Evolutionary conservation across 345 rosid species (phyloP).

Genomic region (Populus davidiana): DNA sequence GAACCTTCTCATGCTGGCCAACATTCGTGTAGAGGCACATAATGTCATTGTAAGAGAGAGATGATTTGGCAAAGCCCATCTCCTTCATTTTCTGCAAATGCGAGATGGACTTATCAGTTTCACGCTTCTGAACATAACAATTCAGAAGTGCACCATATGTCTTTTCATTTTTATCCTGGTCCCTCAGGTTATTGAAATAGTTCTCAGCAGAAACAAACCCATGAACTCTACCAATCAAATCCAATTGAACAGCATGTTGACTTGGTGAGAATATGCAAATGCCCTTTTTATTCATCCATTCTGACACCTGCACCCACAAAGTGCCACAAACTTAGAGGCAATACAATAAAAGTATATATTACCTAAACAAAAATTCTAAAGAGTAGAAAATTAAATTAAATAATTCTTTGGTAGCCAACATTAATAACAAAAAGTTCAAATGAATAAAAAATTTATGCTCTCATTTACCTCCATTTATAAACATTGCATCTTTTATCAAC

Average conservation of each 20-base stretch:
- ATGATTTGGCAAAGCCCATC: constrained; percentile 47
- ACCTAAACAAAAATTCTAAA: neutral
- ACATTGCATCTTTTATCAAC: neutral
- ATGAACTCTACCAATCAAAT: constrained; percentile 69
- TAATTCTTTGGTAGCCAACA: neutral
- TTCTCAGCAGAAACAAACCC: constrained; percentile 65
- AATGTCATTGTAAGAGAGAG: constrained; percentile 70
- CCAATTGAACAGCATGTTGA: constrained; percentile 83
- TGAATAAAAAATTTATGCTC: too few relatives aligned
- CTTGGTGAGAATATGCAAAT: constrained; percentile 51
- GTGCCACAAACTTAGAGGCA: neutral
- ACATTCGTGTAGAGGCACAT: constrained; percentile 73
- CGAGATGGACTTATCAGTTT: constrained; percentile 53
- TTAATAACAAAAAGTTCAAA: too few relatives aligned
- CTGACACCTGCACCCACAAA: constrained; percentile 54
- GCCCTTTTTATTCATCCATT: constrained; percentile 69
- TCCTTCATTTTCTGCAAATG: constrained; percentile 74
- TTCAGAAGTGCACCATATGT: constrained; percentile 84
- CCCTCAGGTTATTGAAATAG: constrained; percentile 58
- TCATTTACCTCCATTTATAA: too few relatives aligned
- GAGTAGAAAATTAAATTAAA: neutral
- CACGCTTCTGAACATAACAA: constrained; percentile 66
- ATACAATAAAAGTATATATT: neutral
- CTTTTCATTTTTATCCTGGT: constrained; percentile 62
- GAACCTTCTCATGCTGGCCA: constrained; percentile 59